Evolutionary conservation across 1,284 basidiomycete species (phyloP), one percentile per base, ranked within the genome.

Genomic region (Trichosporon faecale): DNA sequence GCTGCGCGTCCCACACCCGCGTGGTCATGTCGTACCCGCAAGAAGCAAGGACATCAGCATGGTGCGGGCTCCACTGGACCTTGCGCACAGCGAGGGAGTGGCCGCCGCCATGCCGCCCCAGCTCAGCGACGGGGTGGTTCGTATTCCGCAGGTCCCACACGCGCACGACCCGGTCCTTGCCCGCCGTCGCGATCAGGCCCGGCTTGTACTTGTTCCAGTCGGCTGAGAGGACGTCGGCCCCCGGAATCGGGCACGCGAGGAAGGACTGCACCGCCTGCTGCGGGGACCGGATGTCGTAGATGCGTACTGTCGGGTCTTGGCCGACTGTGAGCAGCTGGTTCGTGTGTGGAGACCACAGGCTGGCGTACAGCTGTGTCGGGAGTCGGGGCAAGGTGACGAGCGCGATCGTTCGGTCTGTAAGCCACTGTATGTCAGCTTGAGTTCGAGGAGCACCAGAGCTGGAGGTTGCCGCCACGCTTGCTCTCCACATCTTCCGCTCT

Each of bases 281-380:
- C 29, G 57, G 57, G 0, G 66, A 29, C 23, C 72, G 72, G 37
- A 74, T 85, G 82, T 96, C 94, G 79, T 92, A 95, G 66, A 95
- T 83, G 74, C 90, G 90, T 68, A 94, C 77, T 0, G 89, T 89
- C 14, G 94, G 94, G 79, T 97, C 94, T 0, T 91, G 90, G 0
- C 91, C 95, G 73, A 91, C 92, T 0, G 93, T 90, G 69, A 98
- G 74, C 21, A 91, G 81, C 67, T 91, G 89, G 1, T 94, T 91
- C 70, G 91, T 89, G 79, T 96, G 94, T 0, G 96, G 96, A 2
- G 94, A 95, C 85, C 94, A 99, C 23, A 91, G 84, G 5, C 92
- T 91, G 76, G 92, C 89, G 83, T 98, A 98, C 35, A 95, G 91
- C 92, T 80, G 78, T 2, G 68, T 68, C 8, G 35, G 21, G 64